phyloP scores from a whole-genome alignment of 1,139 yeast species.

The Kluyveromyces marxianus region DNA sequence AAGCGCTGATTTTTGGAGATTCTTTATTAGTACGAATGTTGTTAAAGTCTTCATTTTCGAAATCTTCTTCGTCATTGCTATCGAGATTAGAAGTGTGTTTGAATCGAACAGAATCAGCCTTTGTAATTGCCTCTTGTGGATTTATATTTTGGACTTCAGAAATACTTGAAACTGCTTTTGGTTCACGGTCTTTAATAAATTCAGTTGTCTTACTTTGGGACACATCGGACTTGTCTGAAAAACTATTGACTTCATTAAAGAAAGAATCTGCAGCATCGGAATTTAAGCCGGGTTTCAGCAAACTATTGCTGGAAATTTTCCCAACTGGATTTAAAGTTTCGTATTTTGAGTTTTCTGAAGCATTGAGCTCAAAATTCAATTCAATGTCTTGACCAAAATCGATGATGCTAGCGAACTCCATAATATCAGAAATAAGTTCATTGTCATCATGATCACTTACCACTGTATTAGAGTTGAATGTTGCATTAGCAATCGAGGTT shows the following conservation, averaged over 20 bases:
- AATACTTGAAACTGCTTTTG: no score
- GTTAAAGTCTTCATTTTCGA: conserved; percentile 25
- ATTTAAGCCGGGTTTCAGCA: not conserved
- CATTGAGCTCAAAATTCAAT: conserved; percentile 25
- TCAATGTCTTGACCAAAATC: conserved; percentile 46
- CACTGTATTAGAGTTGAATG: not conserved
- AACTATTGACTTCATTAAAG: not conserved
- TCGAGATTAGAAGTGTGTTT: not conserved
- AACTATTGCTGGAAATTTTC: not conserved
- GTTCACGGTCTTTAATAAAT: no score
- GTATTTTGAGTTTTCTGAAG: conserved; percentile 7
- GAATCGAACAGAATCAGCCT: not conserved
- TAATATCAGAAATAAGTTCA: conserved; percentile 33
- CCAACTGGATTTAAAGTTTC: conserved; percentile 14
- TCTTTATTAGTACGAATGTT: conserved; percentile 8
- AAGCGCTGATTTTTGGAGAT: conserved; percentile 18
- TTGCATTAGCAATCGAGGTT: not conserved
- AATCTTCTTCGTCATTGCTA: conserved; percentile 14
- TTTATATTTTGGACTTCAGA: no score
- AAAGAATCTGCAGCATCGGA: not conserved
- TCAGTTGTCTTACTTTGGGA: not conserved
- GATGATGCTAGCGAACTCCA: conserved; percentile 60
- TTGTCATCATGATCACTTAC: conserved; percentile 23
- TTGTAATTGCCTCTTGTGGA: no score
- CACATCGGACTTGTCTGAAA: not conserved